phyloP scores from a whole-genome alignment of 257 asterid species.

The Primulina huaijiensis region DNA sequence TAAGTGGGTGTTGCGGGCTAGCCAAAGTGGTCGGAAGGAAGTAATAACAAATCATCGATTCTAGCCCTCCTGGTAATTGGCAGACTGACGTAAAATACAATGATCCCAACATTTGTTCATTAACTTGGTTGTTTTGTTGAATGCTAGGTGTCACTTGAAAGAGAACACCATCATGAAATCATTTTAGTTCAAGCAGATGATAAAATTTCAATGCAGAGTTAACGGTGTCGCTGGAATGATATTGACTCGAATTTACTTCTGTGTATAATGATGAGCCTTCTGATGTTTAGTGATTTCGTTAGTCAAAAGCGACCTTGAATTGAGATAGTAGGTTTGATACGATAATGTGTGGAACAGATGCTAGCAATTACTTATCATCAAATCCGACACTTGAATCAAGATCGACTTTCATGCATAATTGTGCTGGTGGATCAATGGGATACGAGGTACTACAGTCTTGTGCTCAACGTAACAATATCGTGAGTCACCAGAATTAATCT shows the following conservation, averaged over 20 bases:
- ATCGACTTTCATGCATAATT: not conserved
- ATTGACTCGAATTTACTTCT: not conserved
- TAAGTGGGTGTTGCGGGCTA: slow-evolving; percentile 83
- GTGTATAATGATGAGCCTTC: not conserved
- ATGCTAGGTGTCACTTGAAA: not conserved
- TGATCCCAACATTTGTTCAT: not conserved
- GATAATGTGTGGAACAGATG: not conserved
- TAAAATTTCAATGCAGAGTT: not conserved
- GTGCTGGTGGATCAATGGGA: no score
- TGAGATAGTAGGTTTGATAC: not conserved
- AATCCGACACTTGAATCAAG: not conserved
- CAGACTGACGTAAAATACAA: not conserved
- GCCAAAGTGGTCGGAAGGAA: slow-evolving; percentile 85
- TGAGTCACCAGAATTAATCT: no score
- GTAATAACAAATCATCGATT: not conserved
- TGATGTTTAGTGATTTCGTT: not conserved
- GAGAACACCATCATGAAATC: not conserved
- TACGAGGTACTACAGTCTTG: no score
- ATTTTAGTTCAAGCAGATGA: not conserved
- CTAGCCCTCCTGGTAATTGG: not conserved
- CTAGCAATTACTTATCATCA: not conserved
- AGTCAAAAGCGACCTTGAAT: not conserved
- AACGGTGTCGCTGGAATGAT: not conserved
- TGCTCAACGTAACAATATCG: no score
- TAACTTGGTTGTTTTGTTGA: not conserved